phyloP scores from a whole-genome alignment of 2,329 filamentous ascomycete genomes.

The Blastomyces gilchristii region DNA sequence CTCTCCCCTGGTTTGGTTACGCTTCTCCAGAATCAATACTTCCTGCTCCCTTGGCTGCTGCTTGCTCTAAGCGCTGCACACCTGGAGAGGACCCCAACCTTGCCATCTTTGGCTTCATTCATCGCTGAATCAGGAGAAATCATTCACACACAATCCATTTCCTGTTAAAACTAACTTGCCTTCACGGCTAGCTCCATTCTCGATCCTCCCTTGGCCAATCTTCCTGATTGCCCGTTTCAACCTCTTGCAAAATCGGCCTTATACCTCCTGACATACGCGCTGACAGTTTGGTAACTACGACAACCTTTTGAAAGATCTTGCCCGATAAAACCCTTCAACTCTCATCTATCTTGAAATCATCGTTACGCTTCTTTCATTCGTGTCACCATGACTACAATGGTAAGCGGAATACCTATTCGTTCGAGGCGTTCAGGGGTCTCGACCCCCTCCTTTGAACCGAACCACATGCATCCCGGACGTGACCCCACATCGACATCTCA shows the following conservation, averaged over 20 bases:
- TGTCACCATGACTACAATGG: slow-evolving; percentile 54
- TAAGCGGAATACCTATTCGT: slow-evolving; percentile 26
- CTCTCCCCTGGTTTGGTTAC: background rate
- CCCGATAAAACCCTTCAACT: background rate
- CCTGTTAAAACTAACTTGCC: background rate
- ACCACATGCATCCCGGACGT: slow-evolving; percentile 12
- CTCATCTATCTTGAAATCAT: background rate
- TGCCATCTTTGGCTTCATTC: background rate
- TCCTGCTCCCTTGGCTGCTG: background rate
- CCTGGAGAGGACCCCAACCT: background rate
- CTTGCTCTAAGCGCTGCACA: background rate
- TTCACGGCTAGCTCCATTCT: background rate
- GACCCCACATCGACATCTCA: slow-evolving; percentile 11
- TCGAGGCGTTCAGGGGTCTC: background rate
- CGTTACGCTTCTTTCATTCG: slow-evolving; percentile 22
- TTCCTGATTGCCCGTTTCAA: background rate
- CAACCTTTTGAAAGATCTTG: background rate
- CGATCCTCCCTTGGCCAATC: background rate
- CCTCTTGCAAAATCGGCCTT: background rate
- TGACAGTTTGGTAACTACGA: background rate
- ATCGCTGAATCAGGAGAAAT: background rate
- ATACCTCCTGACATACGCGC: background rate
- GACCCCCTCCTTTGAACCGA: background rate
- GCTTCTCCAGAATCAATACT: background rate
- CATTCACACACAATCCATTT: background rate